These are phyloP conservation scores for Pseudevernia furfuracea DNA, from an alignment of 495 filamentous ascomycete species.

Conservation along the genomic window DNA sequence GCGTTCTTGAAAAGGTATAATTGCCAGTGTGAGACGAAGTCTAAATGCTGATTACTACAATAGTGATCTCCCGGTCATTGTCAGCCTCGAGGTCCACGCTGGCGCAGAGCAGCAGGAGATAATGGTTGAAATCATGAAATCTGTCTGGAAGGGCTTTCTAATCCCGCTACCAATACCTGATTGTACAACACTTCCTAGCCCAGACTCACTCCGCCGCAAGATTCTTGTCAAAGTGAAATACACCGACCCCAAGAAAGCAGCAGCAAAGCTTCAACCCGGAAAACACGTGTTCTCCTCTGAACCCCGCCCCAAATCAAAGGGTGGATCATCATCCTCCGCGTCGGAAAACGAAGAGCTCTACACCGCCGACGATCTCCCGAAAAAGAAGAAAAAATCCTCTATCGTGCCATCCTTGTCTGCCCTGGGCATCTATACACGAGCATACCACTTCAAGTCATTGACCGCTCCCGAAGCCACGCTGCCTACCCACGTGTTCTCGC, in stretches of 20 bases:
- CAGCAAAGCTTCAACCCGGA: constrained; percentile 21
- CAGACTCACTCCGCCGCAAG: constrained; percentile 59
- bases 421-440: constrained; percentile 75
- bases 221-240: constrained; percentile 91
- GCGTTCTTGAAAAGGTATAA: constrained; percentile 55
- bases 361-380: neutral
- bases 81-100: constrained; percentile 86
- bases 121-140: constrained; percentile 83
- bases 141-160: constrained; percentile 64
- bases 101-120: constrained; percentile 67
- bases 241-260: constrained; percentile 39
- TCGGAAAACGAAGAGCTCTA: constrained; percentile 24
- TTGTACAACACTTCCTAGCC: constrained; percentile 50
- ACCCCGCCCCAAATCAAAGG: constrained; percentile 2
- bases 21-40: neutral
- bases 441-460: constrained; percentile 69
- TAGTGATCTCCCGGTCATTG: constrained; percentile 72
- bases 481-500: constrained; percentile 78
- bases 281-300: neutral
- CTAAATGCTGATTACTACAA: constrained; percentile 19
- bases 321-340: constrained; percentile 15
- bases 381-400: constrained; percentile 48
- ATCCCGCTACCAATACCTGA: constrained; percentile 51
- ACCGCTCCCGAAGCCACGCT: constrained; percentile 57
- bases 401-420: constrained; percentile 64